These are phyloP conservation scores for Garcia nutans DNA, from an alignment of 345 rosid genomes.

Conservation along the genomic window DNA sequence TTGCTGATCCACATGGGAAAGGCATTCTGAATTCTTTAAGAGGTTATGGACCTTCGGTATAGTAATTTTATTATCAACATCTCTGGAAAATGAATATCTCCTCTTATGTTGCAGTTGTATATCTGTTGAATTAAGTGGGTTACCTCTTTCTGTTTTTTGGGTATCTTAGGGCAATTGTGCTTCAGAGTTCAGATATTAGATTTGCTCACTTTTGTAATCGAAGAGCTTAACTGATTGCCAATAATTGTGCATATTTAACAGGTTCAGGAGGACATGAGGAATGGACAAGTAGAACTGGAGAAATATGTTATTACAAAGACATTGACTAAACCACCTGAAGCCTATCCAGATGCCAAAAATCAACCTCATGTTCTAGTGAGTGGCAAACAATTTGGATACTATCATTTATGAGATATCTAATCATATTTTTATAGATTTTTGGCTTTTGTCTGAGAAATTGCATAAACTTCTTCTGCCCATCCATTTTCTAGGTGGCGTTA, in stretches of 20 bases:
- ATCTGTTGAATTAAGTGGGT: neutral
- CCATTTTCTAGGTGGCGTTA: constrained; percentile 73
- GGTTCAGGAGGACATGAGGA: constrained; percentile 91
- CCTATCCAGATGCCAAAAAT: constrained; percentile 92
- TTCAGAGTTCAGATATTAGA: neutral
- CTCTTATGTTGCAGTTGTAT: neutral
- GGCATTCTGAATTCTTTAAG: neutral
- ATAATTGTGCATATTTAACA: constrained; percentile 39
- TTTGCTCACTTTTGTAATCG: neutral
- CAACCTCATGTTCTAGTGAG: constrained; percentile 96
- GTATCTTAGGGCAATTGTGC: constrained; percentile 13
- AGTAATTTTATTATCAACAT: constrained; percentile 2
- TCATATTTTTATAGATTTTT: constrained; percentile 11
- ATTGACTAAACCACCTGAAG: constrained; percentile 91
- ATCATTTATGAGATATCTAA: neutral
- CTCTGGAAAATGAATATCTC: neutral
- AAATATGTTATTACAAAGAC: constrained; percentile 92
- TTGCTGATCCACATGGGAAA: neutral
- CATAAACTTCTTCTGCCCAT: constrained; percentile 14
- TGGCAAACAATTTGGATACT: neutral
- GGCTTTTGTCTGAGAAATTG: constrained; percentile 16
- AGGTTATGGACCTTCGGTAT: neutral
- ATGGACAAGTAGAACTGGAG: constrained; percentile 84
- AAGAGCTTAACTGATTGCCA: constrained; percentile 15
- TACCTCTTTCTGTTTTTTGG: neutral